Evolutionary conservation across 2,329 filamentous ascomycete genomes (phyloP).

Genomic region (Clonostachys rhizophaga): DNA sequence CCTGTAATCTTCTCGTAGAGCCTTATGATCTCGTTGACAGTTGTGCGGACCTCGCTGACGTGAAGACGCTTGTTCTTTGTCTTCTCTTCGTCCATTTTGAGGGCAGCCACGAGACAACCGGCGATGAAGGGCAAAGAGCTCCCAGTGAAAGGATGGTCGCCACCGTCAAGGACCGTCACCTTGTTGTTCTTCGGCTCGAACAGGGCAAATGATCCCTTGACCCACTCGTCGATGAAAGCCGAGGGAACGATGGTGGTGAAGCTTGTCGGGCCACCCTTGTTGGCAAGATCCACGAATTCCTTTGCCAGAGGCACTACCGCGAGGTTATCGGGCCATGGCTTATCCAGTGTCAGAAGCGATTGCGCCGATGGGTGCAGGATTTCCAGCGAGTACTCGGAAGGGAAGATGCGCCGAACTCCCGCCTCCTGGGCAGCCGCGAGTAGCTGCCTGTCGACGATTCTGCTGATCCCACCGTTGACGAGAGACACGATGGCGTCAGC

Average conservation of each 20-base stretch:
- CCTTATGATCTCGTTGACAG: not conserved
- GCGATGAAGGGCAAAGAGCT: conserved; percentile 1
- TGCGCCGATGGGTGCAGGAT: conserved; percentile 3
- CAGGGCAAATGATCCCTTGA: conserved; percentile 1
- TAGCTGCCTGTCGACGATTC: conserved; percentile 1
- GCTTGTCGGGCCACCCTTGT: conserved; percentile 3
- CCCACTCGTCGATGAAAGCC: conserved; percentile 3
- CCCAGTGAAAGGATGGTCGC: not conserved
- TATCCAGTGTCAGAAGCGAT: not conserved
- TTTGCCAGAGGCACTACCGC: conserved; percentile 1
- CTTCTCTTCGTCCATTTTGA: conserved; percentile 4
- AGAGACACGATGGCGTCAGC: conserved; percentile 4
- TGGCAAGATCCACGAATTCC: not conserved
- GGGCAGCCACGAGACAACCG: not conserved
- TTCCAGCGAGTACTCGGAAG: conserved; percentile 4
- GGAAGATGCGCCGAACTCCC: conserved; percentile 5
- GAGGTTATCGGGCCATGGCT: conserved; percentile 2
- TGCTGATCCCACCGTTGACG: not conserved
- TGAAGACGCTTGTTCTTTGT: conserved; percentile 3
- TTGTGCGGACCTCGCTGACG: conserved; percentile 1
- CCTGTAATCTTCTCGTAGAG: not conserved
- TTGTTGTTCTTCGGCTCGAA: conserved; percentile 1
- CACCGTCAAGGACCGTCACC: not conserved
- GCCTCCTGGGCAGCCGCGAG: conserved; percentile 4
- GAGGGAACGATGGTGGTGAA: conserved; percentile 3